Conservation (phyloP, 164 flowering plant species). For the Chloranthus sessilifolius region DNA sequence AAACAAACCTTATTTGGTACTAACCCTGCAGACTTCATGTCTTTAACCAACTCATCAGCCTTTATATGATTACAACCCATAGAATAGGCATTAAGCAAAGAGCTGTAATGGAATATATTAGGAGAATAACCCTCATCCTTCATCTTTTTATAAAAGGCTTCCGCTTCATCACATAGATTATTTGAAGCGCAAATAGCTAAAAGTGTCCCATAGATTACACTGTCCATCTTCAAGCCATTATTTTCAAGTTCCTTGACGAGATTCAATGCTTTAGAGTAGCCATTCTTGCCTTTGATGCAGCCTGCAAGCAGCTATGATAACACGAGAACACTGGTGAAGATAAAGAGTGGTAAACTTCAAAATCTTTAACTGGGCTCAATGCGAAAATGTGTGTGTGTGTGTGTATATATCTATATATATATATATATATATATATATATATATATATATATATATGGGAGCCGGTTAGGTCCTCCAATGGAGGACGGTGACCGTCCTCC, state of each 20-base stretch:
- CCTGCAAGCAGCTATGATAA: slow-evolving; percentile 74
- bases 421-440: too few relatives aligned
- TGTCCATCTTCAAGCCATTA: slow-evolving; percentile 55
- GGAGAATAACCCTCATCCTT: slow-evolving; percentile 72
- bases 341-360: not conserved
- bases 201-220: slow-evolving; percentile 72
- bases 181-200: slow-evolving; percentile 85
- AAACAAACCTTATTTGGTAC: slow-evolving; percentile 87
- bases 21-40: slow-evolving; percentile 80
- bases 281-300: slow-evolving; percentile 64
- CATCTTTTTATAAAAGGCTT: slow-evolving; percentile 60
- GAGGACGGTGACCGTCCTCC: too few relatives aligned
- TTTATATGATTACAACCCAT: slow-evolving; percentile 51
- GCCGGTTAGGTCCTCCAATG: too few relatives aligned
- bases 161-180: slow-evolving; percentile 65
- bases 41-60: slow-evolving; percentile 68
- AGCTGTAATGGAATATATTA: slow-evolving; percentile 77
- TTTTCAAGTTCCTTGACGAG: slow-evolving; percentile 58
- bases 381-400: too few relatives aligned
- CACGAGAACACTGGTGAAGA: slow-evolving; percentile 12
- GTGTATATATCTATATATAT: too few relatives aligned
- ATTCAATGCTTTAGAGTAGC: slow-evolving; percentile 65
- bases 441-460: too few relatives aligned
- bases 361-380: not conserved
- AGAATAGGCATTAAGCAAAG: slow-evolving; percentile 87